These are phyloP conservation scores for Xylariaceae sp. DNA, from an alignment of 2,329 filamentous ascomycete species.

Conservation along the genomic window DNA sequence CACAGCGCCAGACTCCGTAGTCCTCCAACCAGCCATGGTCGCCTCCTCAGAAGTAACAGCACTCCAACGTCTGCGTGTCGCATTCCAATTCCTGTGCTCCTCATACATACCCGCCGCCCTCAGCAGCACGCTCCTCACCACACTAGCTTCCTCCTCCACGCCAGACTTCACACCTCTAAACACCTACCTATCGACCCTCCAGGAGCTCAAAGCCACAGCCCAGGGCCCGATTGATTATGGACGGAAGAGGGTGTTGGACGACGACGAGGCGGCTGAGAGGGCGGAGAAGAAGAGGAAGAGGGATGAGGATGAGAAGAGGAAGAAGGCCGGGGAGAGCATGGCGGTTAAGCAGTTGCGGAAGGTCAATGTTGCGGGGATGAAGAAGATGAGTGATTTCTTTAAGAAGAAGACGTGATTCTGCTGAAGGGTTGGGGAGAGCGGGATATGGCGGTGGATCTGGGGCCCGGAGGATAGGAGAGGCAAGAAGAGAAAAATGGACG, in stretches of 20 bases:
- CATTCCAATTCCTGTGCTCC: constrained; percentile 61
- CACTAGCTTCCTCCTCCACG: constrained; percentile 32
- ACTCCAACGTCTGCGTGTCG: constrained; percentile 62
- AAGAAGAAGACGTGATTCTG: constrained; percentile 54
- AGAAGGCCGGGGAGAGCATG: constrained; percentile 69
- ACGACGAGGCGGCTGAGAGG: constrained; percentile 60
- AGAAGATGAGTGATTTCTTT: constrained; percentile 95
- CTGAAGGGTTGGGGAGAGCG: constrained; percentile 1
- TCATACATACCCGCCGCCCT: constrained; percentile 54
- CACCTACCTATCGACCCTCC: constrained; percentile 63
- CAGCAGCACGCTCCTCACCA: constrained; percentile 38
- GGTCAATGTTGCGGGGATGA: constrained; percentile 89
- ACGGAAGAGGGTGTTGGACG: constrained; percentile 63
- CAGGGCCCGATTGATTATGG: constrained; percentile 68
- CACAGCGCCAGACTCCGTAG: constrained; percentile 11
- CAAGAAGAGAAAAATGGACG: background rate
- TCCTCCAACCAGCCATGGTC: constrained; percentile 39
- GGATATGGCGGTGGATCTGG: too few relatives aligned
- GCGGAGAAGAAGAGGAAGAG: constrained; percentile 79
- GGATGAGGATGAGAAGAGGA: constrained; percentile 85
- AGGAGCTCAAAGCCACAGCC: constrained; percentile 62
- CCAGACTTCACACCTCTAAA: constrained; percentile 69
- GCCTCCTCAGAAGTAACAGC: constrained; percentile 46
- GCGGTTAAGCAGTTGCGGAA: constrained; percentile 81
- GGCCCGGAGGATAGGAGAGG: constrained; percentile 1